These are phyloP conservation scores for Trametes versicolor DNA, from an alignment of 1,284 basidiomycete genomes.

Conservation along the genomic window DNA sequence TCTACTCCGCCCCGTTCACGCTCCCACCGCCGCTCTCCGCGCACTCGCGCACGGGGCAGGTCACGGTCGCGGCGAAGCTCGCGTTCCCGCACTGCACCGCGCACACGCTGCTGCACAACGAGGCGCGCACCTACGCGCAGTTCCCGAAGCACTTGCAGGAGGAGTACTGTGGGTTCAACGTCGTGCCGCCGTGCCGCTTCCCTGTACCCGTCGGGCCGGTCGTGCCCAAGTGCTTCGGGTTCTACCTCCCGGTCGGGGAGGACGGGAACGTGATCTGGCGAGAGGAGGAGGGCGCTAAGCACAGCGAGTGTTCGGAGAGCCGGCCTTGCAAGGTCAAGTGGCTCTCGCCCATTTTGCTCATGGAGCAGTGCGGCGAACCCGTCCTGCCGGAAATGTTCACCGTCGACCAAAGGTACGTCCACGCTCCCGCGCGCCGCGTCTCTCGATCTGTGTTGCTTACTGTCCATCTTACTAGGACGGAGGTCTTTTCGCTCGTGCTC, in stretches of 20 bases:
- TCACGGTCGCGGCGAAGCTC: constrained; percentile 49
- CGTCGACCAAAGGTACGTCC: constrained; percentile 47
- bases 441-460: not conserved
- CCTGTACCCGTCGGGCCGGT: constrained; percentile 56
- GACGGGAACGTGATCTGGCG: constrained; percentile 15
- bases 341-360: constrained; percentile 55
- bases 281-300: constrained; percentile 7
- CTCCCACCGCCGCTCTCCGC: constrained; percentile 45
- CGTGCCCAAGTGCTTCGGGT: constrained; percentile 65
- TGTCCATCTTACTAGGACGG: constrained; percentile 40
- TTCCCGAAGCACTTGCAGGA: constrained; percentile 57
- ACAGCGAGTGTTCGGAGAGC: constrained; percentile 12
- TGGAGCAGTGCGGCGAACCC: constrained; percentile 59
- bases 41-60: constrained; percentile 37
- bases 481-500: constrained; percentile 54
- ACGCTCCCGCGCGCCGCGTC: not conserved
- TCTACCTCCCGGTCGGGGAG: constrained; percentile 49
- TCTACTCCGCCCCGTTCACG: constrained; percentile 45
- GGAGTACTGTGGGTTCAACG: constrained; percentile 57
- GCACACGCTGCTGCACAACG: constrained; percentile 45
- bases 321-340: constrained; percentile 35
- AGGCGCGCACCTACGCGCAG: constrained; percentile 54
- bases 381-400: constrained; percentile 45
- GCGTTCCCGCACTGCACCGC: constrained; percentile 34
- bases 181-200: constrained; percentile 50